Base-by-base conservation (phyloP, 2,329 filamentous ascomycete species). In the Fusarium tanahbumbuense region DNA sequence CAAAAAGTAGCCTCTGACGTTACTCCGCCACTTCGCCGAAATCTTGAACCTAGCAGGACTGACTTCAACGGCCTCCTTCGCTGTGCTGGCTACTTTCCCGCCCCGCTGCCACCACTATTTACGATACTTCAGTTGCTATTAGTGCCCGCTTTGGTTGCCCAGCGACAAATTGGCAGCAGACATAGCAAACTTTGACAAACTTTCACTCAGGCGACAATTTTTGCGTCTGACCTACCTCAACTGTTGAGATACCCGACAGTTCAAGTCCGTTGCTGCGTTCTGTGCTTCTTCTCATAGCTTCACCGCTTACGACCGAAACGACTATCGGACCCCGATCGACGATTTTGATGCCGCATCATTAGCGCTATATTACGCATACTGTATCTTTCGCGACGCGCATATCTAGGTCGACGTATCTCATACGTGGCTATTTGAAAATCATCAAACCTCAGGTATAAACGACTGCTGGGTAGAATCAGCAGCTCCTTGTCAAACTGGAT, bases 381-480 rank as follows among this genome's bases (percentile, higher is more conserved):
- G 66, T 65, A 61, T 55, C 54, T 28, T 54, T 52, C 41, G 60
- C 64, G 48, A 52, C 41, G 48, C 34, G 44, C 48, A 50, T 60
- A 47, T 49, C 41, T 60, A 32, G 20, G 41, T 42, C 23, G 30
- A 22, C 57, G 48, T 61, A 62, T 23, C 55, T n/a, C 30, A 45
- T 52, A 66, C 48, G 50, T 69, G 46, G 37, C 49, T 42, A 42
- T 58, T 47, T 20, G 16, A 58, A 56, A 41, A 41, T 27, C 49
- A 41, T 52, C 32, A 41, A 20, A 16, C 15, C 6, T 28, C 15
- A 16, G 34, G 34, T 28, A 27, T 18, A 52, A n/a, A 27, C 59
- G 20, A 41, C 69, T 73, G 72, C 71, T 75, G 70, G 53, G 58
- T 66, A 65, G 65, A 60, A 69, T 60, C 71, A 72, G 76, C 70